These are phyloP conservation scores for Lactarius evosmus DNA, from an alignment of 768 basidiomycete species.

Conservation along the genomic window DNA sequence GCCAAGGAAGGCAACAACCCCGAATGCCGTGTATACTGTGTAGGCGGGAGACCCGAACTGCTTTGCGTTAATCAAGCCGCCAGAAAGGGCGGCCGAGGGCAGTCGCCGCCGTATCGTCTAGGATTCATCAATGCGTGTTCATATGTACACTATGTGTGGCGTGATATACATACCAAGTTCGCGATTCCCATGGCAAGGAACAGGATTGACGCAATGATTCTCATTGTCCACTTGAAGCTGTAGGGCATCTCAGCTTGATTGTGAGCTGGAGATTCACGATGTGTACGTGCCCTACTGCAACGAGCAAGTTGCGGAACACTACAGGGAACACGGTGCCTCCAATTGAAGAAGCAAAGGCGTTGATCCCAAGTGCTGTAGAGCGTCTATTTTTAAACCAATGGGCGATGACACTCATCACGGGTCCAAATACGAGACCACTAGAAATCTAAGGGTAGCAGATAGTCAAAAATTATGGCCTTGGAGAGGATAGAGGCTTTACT, in stretches of 20 bases:
- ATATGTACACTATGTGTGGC: constrained; percentile 24
- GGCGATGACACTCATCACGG: constrained; percentile 54
- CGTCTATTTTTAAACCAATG: constrained; percentile 71
- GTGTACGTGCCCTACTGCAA: constrained; percentile 45
- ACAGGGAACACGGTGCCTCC: constrained; percentile 72
- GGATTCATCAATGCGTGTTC: constrained; percentile 27
- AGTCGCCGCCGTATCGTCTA: constrained; percentile 43
- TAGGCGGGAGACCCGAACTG: constrained; percentile 53
- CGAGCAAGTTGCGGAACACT: constrained; percentile 51
- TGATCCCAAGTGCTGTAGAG: constrained; percentile 56
- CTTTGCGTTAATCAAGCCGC: constrained; percentile 61
- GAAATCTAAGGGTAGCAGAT: constrained; percentile 26
- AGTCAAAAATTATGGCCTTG: not conserved
- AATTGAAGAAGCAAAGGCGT: constrained; percentile 62
- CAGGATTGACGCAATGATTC: constrained; percentile 64
- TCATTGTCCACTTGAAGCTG: constrained; percentile 76
- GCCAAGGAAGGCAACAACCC: constrained; percentile 59
- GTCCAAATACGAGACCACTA: constrained; percentile 58
- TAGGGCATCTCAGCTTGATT: not conserved
- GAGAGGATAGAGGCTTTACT: too few relatives aligned
- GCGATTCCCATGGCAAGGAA: constrained; percentile 48
- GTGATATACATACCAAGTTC: constrained; percentile 43
- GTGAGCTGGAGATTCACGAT: constrained; percentile 1
- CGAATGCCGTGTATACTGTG: constrained; percentile 54
- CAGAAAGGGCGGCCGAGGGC: constrained; percentile 49